Evolutionary conservation across 495 filamentous ascomycete genomes (phyloP).

Genomic region (Aspergillus nidulans): DNA sequence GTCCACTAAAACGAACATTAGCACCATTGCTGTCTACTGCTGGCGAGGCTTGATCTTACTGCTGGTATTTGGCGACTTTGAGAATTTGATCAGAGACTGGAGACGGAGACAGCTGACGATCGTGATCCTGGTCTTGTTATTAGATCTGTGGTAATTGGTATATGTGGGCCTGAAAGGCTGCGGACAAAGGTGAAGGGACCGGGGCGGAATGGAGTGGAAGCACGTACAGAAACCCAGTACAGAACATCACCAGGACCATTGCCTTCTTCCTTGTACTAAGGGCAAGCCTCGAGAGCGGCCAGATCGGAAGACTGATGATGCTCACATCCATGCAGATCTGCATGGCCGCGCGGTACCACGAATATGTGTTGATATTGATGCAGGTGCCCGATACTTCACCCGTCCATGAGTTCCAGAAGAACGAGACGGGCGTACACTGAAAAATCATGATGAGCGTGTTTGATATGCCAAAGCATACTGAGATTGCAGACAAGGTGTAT

Average conservation of each 20-base stretch:
- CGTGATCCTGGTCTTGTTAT: constrained; percentile 25
- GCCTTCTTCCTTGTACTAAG: constrained; percentile 44
- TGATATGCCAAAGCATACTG: constrained; percentile 25
- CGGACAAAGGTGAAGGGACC: background rate
- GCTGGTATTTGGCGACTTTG: constrained; percentile 26
- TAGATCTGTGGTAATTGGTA: background rate
- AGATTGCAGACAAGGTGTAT: constrained; percentile 23
- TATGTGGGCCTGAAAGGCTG: too few relatives aligned
- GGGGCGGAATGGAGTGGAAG: background rate
- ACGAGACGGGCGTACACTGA: constrained; percentile 32
- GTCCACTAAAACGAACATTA: constrained; percentile 32
- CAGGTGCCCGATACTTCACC: constrained; percentile 22
- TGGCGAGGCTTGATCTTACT: too few relatives aligned
- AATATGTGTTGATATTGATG: constrained; percentile 22
- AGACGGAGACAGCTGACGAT: constrained; percentile 38
- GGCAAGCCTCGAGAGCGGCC: constrained; percentile 37
- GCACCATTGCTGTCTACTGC: too few relatives aligned
- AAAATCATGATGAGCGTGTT: constrained; percentile 30
- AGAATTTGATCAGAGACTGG: constrained; percentile 31
- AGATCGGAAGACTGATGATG: constrained; percentile 36
- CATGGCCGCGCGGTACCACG: constrained; percentile 20
- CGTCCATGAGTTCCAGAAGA: constrained; percentile 29
- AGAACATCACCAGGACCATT: constrained; percentile 49
- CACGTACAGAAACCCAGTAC: constrained; percentile 48
- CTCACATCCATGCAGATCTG: constrained; percentile 24